These are phyloP conservation scores for Colletotrichum sp. DNA, from an alignment of 2,329 filamentous ascomycete species.

Conservation along the genomic window DNA sequence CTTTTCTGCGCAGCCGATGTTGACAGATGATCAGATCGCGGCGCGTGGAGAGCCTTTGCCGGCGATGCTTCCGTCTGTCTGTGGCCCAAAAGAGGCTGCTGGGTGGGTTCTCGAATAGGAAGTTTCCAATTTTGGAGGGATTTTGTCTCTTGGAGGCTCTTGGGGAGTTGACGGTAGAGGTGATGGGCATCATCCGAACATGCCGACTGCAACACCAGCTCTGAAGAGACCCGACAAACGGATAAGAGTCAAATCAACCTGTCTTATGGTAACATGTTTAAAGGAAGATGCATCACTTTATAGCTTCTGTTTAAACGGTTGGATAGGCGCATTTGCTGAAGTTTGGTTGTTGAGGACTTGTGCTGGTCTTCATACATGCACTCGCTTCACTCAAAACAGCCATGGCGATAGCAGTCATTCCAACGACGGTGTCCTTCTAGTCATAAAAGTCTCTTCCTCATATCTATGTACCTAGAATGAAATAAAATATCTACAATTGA, in stretches of 20 bases:
- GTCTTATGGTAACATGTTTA: not conserved
- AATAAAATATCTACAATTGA: not conserved
- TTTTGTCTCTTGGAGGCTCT: not conserved
- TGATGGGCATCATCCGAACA: not conserved
- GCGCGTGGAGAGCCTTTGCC: not conserved
- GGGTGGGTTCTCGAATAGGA: not conserved
- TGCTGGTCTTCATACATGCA: no score
- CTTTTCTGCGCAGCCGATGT: not conserved
- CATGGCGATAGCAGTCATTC: not conserved
- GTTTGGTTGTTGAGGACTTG: not conserved
- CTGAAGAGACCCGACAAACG: not conserved
- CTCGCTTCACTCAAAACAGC: not conserved
- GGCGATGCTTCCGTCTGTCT: not conserved
- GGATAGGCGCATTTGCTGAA: accelerated
- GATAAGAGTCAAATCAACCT: not conserved
- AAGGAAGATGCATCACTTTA: accelerated
- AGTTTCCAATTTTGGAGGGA: not conserved
- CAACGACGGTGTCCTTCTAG: not conserved
- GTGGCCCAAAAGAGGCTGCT: not conserved
- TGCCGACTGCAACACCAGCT: not conserved
- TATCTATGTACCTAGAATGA: not conserved
- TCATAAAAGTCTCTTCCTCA: not conserved
- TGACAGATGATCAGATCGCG: not conserved
- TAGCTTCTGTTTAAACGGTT: accelerated
- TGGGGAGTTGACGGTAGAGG: not conserved